Percentiles rank a stretch among this genome's conserved stretches.
phyloP scores from a whole-genome alignment of 169 alveolate species.

The Perkinsus chesapeaki region DNA sequence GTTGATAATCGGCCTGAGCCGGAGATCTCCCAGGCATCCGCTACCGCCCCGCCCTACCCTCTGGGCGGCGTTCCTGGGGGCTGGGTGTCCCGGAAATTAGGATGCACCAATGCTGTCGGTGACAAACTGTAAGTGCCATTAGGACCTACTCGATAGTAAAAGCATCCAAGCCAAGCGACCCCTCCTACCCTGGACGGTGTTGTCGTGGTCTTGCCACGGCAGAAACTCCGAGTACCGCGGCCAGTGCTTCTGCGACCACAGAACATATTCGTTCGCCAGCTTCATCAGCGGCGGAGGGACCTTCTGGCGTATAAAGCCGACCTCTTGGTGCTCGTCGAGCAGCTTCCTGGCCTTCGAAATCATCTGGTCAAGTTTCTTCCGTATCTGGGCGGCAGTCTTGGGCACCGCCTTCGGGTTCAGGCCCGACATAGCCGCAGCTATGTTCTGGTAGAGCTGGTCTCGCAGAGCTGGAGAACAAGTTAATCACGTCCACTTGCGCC shows the following conservation, averaged over 20 bases:
- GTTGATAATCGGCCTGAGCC: not conserved
- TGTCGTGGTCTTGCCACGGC: not conserved
- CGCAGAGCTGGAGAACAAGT: not conserved
- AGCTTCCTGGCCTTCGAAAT: slow-evolving; percentile 2
- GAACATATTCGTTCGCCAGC: not conserved
- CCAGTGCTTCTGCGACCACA: not conserved
- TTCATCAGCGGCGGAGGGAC: not conserved
- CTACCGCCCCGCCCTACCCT: not conserved
- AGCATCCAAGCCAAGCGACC: not conserved
- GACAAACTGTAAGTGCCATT: not conserved
- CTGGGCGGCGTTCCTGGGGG: not conserved
- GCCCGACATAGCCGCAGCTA: not conserved
- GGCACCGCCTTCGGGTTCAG: not conserved
- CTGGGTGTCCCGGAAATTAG: not conserved
- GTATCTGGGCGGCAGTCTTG: not conserved
- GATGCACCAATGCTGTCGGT: not conserved
- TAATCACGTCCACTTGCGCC: not conserved
- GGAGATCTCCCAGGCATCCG: not conserved
- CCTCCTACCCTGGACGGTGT: not conserved
- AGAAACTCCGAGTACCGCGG: not conserved
- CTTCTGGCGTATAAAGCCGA: not conserved
- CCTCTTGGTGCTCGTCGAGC: not conserved
- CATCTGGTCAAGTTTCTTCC: not conserved
- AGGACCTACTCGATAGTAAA: not conserved
- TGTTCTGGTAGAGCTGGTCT: not conserved